A percentile compares a stretch with the other conserved stretches of the same genome.
These are phyloP conservation scores for Exophiala oligosperma DNA, from an alignment of 2,329 filamentous ascomycete species.

Conservation along the genomic window DNA sequence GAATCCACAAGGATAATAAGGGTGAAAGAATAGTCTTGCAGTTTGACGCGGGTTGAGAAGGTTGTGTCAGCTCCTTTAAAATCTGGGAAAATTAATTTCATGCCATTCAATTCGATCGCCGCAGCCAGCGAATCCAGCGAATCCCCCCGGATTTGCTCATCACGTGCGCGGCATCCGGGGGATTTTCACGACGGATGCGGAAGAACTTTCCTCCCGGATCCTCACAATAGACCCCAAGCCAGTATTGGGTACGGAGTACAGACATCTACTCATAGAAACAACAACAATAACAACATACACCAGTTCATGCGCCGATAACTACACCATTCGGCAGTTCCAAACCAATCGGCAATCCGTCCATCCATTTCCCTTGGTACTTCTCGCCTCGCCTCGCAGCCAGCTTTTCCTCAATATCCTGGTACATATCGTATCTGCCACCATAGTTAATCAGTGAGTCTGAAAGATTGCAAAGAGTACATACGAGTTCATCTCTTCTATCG, in stretches of 20 bases:
- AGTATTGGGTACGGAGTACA: too few species aligned
- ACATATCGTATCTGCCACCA: conserved; percentile 56
- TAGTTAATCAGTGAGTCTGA: background rate
- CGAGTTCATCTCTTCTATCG: conserved; percentile 69
- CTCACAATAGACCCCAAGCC: too few species aligned
- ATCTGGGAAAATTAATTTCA: background rate
- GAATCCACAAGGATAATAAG: background rate
- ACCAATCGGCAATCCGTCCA: conserved; percentile 49
- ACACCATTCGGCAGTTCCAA: conserved; percentile 39
- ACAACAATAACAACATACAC: too few species aligned
- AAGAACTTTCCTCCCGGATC: background rate
- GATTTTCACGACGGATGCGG: background rate
- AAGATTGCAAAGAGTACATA: conserved; percentile 40
- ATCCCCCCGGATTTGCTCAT: conserved; percentile 5
- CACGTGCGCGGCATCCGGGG: background rate
- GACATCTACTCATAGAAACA: too few species aligned
- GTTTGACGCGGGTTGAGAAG: background rate
- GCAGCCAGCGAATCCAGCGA: conserved; percentile 9
- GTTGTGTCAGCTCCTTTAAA: conserved; percentile 1
- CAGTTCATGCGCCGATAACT: too few species aligned
- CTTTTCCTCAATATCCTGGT: conserved; percentile 55
- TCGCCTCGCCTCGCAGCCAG: conserved; percentile 33
- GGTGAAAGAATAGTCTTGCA: background rate
- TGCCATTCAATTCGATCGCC: background rate
- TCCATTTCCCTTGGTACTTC: conserved; percentile 41